These are phyloP conservation scores for Ustilago tritici DNA, from an alignment of 1,284 basidiomycete species.

Conservation along the genomic window DNA sequence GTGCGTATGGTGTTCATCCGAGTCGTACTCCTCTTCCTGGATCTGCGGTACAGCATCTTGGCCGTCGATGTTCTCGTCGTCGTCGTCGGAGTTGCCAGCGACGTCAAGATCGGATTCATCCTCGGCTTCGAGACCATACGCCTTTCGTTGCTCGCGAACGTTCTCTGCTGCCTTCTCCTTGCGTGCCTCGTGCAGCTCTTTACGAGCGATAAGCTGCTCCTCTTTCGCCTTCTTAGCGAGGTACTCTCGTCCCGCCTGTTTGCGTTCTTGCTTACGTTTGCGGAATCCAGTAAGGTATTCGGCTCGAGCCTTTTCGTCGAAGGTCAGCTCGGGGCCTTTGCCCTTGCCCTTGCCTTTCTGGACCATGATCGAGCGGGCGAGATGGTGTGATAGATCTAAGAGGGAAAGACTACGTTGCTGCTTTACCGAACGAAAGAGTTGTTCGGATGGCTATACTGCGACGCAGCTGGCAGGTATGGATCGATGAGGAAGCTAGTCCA, in stretches of 20 bases:
- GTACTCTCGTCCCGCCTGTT: slow-evolving; percentile 59
- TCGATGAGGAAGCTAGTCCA: neutral
- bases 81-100: slow-evolving; percentile 22
- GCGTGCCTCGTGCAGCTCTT: slow-evolving; percentile 50
- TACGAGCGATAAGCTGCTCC: slow-evolving; percentile 44
- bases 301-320: slow-evolving; percentile 63
- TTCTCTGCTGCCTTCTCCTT: slow-evolving; percentile 63
- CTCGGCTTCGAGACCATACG: slow-evolving; percentile 54
- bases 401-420: neutral
- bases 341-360: slow-evolving; percentile 27
- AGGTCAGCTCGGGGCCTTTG: slow-evolving; percentile 53
- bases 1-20: slow-evolving; percentile 51
- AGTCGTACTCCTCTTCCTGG: slow-evolving; percentile 47
- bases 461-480: neutral
- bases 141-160: slow-evolving; percentile 55
- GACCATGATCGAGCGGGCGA: neutral
- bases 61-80: slow-evolving; percentile 32
- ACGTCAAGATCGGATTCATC: slow-evolving; percentile 54
- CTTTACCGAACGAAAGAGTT: neutral
- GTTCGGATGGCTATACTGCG: slow-evolving; percentile 3
- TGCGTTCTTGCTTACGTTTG: slow-evolving; percentile 66
- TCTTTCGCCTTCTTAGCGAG: slow-evolving; percentile 56
- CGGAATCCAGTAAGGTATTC: slow-evolving; percentile 68
- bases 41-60: slow-evolving; percentile 27
- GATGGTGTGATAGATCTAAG: neutral